These are phyloP conservation scores for Pascua sp. DNA, from an alignment of 1,284 basidiomycete species.

Conservation along the genomic window DNA sequence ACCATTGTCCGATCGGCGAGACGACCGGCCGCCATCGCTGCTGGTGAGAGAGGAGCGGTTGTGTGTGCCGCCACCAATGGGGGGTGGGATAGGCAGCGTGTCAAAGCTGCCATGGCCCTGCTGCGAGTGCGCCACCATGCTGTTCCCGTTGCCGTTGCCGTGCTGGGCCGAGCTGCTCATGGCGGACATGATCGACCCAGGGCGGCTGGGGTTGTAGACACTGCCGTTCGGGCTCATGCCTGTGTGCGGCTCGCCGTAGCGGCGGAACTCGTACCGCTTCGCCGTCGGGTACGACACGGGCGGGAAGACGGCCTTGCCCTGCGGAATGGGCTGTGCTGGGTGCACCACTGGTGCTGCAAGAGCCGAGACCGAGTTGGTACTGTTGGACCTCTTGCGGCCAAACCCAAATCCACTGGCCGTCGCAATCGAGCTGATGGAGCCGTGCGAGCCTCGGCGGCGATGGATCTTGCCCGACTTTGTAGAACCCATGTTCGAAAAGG, in stretches of 20 bases:
- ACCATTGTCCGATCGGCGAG: slow-evolving; percentile 24
- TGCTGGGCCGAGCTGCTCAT: slow-evolving; percentile 26
- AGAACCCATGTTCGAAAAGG: neutral
- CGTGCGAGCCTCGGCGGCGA: slow-evolving; percentile 35
- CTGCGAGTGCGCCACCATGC: neutral
- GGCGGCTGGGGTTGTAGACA: slow-evolving; percentile 24
- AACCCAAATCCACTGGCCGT: slow-evolving; percentile 25
- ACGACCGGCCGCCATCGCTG: slow-evolving; percentile 26
- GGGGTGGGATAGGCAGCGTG: slow-evolving; percentile 25
- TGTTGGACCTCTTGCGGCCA: slow-evolving; percentile 33
- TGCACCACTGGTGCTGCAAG: slow-evolving; percentile 5
- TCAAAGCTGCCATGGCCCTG: neutral
- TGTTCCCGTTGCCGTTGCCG: neutral
- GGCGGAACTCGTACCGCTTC: slow-evolving; percentile 47
- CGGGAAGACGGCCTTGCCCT: slow-evolving; percentile 38
- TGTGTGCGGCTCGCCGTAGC: slow-evolving; percentile 28
- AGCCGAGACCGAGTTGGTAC: slow-evolving; percentile 17
- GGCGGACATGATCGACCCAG: slow-evolving; percentile 45
- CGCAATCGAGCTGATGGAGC: slow-evolving; percentile 32
- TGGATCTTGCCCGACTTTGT: neutral
- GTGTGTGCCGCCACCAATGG: slow-evolving; percentile 19
- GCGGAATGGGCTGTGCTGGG: slow-evolving; percentile 24
- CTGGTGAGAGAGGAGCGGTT: slow-evolving; percentile 31
- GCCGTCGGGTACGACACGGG: slow-evolving; percentile 46
- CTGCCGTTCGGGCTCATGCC: slow-evolving; percentile 8